Conservation (phyloP, 2,329 filamentous ascomycete species). For the Botrytis pseudocinerea region DNA sequence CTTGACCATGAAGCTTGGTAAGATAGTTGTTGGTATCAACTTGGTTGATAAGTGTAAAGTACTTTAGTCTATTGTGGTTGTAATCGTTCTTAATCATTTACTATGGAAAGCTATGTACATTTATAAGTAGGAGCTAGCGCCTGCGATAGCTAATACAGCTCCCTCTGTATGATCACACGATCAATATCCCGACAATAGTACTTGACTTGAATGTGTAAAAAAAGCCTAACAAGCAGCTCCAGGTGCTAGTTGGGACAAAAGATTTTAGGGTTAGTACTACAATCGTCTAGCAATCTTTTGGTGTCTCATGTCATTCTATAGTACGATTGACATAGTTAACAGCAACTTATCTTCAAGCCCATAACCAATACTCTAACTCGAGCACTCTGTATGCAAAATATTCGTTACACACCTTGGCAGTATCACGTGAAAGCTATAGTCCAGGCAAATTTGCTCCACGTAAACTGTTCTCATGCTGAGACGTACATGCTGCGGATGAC, state of each 20-base stretch:
- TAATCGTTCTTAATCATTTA: too few species aligned
- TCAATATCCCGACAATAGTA: not conserved
- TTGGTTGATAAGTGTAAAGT: too few species aligned
- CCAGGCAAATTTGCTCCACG: not conserved
- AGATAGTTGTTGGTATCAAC: too few species aligned
- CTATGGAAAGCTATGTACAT: too few species aligned
- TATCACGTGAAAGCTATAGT: not conserved
- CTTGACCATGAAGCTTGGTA: not conserved
- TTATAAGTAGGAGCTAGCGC: too few species aligned
- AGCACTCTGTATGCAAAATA: not conserved
- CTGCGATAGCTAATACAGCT: too few species aligned
- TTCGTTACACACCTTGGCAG: fast-evolving
- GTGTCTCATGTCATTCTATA: not conserved
- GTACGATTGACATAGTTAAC: not conserved
- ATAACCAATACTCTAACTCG: not conserved
- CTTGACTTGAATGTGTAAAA: not conserved
- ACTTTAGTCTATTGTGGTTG: too few species aligned
- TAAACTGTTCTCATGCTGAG: not conserved
- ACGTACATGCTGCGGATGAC: not conserved
- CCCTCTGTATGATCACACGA: too few species aligned
- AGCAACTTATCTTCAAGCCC: not conserved
- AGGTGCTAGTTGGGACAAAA: not conserved
- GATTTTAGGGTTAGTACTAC: fast-evolving
- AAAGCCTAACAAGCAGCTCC: not conserved
- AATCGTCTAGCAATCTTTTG: not conserved